phyloP scores from a whole-genome alignment of 2,329 filamentous ascomycete species.

The Alternaria burnsii region DNA sequence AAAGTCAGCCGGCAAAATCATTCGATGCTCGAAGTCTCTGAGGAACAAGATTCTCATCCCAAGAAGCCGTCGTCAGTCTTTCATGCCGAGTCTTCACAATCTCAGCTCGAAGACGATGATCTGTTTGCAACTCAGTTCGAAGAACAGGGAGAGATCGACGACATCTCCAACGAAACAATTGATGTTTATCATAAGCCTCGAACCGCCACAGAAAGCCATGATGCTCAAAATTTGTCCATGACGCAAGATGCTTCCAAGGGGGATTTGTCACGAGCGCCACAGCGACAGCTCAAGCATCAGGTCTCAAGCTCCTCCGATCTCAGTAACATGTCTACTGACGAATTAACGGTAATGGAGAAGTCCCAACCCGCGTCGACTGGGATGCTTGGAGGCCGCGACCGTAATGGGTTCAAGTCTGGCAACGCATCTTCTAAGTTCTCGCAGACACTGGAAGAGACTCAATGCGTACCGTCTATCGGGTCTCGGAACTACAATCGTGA shows the following conservation, averaged over 20 bases:
- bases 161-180: constrained; percentile 10
- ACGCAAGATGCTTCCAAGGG: constrained; percentile 1
- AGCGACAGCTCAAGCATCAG: background rate
- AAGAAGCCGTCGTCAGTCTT: background rate
- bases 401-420: background rate
- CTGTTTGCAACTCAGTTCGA: constrained; percentile 10
- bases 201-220: constrained; percentile 20
- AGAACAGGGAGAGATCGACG: constrained; percentile 9
- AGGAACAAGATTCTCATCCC: background rate
- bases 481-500: background rate
- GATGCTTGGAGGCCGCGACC: background rate
- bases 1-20: constrained; percentile 31
- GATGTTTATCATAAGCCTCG: constrained; percentile 13
- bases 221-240: background rate
- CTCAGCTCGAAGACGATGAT: background rate
- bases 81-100: background rate
- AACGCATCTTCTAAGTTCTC: background rate
- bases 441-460: constrained; percentile 9
- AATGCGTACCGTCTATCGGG: background rate
- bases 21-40: constrained; percentile 11
- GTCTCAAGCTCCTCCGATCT: constrained; percentile 13
- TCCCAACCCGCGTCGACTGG: background rate
- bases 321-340: constrained; percentile 22
- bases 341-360: constrained; percentile 13
- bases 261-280: background rate